Percentiles rank a stretch among this genome's conserved stretches.
These are phyloP conservation scores for Lecanosticta acicola DNA, from an alignment of 2,329 filamentous ascomycete species.

Conservation along the genomic window DNA sequence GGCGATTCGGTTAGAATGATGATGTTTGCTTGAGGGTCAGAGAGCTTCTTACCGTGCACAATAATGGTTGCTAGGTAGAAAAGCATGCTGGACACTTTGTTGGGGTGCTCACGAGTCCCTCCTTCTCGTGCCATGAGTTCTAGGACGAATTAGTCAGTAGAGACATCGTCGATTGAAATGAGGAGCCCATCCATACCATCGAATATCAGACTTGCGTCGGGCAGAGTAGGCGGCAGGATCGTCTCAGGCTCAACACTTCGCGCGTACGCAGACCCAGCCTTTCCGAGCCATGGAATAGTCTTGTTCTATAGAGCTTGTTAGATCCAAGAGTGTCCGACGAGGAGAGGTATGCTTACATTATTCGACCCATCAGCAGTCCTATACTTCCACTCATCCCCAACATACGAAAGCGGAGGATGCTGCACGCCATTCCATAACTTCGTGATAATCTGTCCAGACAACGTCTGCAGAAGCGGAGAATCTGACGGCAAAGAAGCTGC, in stretches of 20 bases:
- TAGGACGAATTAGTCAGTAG: no score
- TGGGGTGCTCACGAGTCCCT: constrained; percentile 56
- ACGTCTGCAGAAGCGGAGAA: neutral
- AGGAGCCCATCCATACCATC: no score
- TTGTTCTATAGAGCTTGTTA: no score
- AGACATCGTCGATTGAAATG: no score
- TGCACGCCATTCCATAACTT: neutral
- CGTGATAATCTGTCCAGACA: neutral
- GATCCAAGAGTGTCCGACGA: no score
- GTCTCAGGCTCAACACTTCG: constrained; percentile 56
- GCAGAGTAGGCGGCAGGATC: constrained; percentile 54
- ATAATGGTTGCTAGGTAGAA: constrained; percentile 69
- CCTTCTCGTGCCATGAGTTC: constrained; percentile 57
- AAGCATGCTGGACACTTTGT: constrained; percentile 67
- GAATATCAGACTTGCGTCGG: constrained; percentile 62
- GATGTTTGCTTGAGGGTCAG: no score
- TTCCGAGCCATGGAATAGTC: constrained; percentile 42
- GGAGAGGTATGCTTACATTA: no score
- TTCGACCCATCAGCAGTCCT: neutral
- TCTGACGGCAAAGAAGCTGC: neutral
- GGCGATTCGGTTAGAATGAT: no score
- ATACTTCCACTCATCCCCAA: neutral
- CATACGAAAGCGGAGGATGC: neutral
- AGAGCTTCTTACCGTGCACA: constrained; percentile 54
- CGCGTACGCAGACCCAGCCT: constrained; percentile 61